Evolutionary conservation across 306 rosid genomes (phyloP), one percentile per base, ranked within the genome.

Genomic region (Vigna trinervia): DNA sequence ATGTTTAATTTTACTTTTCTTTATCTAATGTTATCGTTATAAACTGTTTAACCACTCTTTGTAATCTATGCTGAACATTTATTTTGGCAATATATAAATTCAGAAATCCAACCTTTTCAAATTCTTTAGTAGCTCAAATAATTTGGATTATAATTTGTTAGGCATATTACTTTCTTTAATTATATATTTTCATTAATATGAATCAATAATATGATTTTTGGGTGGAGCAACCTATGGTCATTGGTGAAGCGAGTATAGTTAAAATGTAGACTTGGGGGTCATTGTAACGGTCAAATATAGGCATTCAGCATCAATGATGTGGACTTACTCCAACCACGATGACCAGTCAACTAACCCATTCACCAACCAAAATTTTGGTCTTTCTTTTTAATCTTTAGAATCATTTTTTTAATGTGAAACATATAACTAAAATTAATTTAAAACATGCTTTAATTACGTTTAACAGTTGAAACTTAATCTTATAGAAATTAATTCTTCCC

Each of bases 241-340:
- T 45, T 3, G 13, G 20, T 36, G 26, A 34, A 34, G 47, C 68
- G 14, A 61, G 68, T 32, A 30, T 32, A 28, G 45, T 30, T 13
- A 14, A 30, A 14, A 23, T 9, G 9, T 2, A 28, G 36, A 5
- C 4, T 1, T 2, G 1, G 63, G 7, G 65, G 39, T 57, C n/a
- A 8, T 13, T 59, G 65, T 28, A 5, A 9, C 39, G 12, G 6
- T 12, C 9, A 22, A 11, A 22, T 12, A 20, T 72, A 41, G 12
- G 3, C 13, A 6, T 13, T 46, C 1, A 1, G 12, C 20, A 20
- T 14, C 3, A 12, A 17, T 14, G 73, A 76, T 76, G n/a, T 64
- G 38, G 72, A 76, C 73, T 20, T 48, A 36, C 53, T 76, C 53
- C 63, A 51, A 63, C 52, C 64, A 75, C 26, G 46, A 20, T 62